Evolutionary conservation across 75 land plant genomes (phyloP), one percentile per base, ranked within the genome.

Genomic region (Larix kaempferi): DNA sequence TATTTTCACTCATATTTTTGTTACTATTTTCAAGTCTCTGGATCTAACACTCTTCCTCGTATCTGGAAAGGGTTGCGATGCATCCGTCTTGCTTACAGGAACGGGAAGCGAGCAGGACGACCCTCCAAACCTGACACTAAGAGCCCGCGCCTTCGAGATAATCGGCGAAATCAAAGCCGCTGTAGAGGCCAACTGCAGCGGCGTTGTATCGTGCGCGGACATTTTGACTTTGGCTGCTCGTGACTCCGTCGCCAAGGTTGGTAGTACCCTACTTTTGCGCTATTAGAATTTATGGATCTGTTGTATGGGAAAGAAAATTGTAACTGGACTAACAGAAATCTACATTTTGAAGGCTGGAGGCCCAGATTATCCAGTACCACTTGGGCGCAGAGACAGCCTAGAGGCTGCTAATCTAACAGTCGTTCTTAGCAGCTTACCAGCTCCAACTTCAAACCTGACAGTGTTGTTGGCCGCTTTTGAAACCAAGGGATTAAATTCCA

Each of bases 61-160:
- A 25, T 25, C 13, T 63, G 8, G 77, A 57, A 54, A 82, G 84
- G 88, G 87, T 16, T 88, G 90, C 60, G 90, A 88, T 67, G 90
- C 39, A 37, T 88, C 90, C 19, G 87, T 88, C 44, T 19, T 88
- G 78, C 78, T 88, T 5, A 83, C 80, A 59, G 87, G 85, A 67
- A 61, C 85, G 8, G 76, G 83, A 5, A 82, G 84, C 44, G 49
- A 88, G 76, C 65, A 83, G 62, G 66, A 55, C 3, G 85, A 87
- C 8, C 64, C 67, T 1, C 90, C 90, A 3, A 88, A 88, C 55
- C 63, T 80, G 49, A 80, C 78, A 49, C 72, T 88, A 74, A 69
- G 90, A 61, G 76, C 80, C 22, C 29, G 57, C 55, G 90, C 90
- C 19, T 75, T 88, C n/a, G 58, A 58, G 29, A 78, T 80, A 57